Evolutionary conservation across 176 grass and related monocot species (phyloP).

Genomic region (sorghum (Sorghum bicolor)): Sorghum_bicolor_NCBIv3 NC_012870.2:70937501-70938000

Average conservation of each 20-base stretch:
- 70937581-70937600: constrained; percentile 19
- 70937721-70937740: neutral
- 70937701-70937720: neutral
- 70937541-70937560: neutral
- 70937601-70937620: constrained; percentile 24
- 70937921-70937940: neutral
- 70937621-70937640: neutral
- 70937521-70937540: neutral
- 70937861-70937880: constrained; percentile 29
- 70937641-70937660: neutral
- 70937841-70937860: constrained; percentile 28
- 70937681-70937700: no score
- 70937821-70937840: constrained; percentile 32
- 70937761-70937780: constrained; percentile 21
- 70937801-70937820: constrained; percentile 39
- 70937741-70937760: neutral
- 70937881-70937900: neutral
- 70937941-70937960: neutral
- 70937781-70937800: constrained; percentile 16
- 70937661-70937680: constrained; percentile 11
- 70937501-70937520: neutral
- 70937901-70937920: neutral
- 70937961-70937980: constrained; percentile 34
- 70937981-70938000: constrained; percentile 50
- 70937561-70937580: neutral